Base-by-base conservation (phyloP, 768 basidiomycete species). In the Hemileccinum impolitum region DNA sequence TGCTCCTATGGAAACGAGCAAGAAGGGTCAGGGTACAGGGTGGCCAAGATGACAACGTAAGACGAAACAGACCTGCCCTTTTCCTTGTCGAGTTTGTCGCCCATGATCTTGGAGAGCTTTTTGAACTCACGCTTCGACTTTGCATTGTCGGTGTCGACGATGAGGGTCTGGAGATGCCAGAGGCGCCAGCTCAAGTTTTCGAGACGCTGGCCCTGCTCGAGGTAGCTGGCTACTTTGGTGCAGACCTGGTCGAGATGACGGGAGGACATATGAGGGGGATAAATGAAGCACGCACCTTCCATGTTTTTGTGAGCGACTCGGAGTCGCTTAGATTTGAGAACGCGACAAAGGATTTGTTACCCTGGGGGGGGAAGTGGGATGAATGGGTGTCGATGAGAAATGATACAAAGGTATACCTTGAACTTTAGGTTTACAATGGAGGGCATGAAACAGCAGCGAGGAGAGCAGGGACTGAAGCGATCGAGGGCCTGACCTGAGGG, bases 291-390 rank as follows among this genome's bases (percentile, higher is more conserved):
- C 70, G 47, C 4, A 87, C 90, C 79, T 92, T 91, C 90, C 90
- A 93, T 58, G 90, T 93, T 76, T 84, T 88, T 44, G 90, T 89
- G 66, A 93, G 74, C 50, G 88, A 79, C 66, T 93, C 90, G 45
- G 80, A 75, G 73, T 93, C 90, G 72, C 79, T 73, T 71, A 93
- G 80, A 73, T 91, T 90, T 68, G 86, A 87, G 73, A 93, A 93
- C 53, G 90, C 89, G 69, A 92, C 87, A 68, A 93, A 93, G 67
- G 90, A 92, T 76, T 92, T 93, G 82, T 93, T 93, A 72, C 90
- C 90, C 90, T 78, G 63, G 44, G 39, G 45, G 47, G 52, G 49
- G 23, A 6, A 6, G 23, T 23, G 23, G n/a, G n/a, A 23, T 23
- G 23, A 23, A 23, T 23, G 23, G 23, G 6, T n/a, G 6, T 23